These are phyloP conservation scores for Coemansia sp. DNA, from an alignment of 192 early-diverging fungal genomes.

Conservation along the genomic window DNA sequence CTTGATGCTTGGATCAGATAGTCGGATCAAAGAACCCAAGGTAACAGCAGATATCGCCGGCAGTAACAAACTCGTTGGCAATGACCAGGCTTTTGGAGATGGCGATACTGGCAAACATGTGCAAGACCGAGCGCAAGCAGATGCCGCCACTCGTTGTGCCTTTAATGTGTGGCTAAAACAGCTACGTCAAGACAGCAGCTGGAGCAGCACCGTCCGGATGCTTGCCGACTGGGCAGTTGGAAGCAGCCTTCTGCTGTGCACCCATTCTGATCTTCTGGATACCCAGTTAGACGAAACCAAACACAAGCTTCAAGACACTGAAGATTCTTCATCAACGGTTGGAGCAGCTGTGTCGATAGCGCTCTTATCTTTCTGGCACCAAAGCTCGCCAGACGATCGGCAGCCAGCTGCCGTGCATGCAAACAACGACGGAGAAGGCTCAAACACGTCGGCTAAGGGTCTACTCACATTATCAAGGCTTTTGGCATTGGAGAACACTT, in stretches of 20 bases:
- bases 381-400: neutral
- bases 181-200: constrained; percentile 16
- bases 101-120: neutral
- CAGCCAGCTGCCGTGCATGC: neutral
- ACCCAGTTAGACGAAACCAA: neutral
- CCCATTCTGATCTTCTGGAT: neutral
- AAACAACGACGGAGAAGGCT: neutral
- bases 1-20: constrained; percentile 16
- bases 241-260: constrained; percentile 19
- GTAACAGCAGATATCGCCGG: neutral
- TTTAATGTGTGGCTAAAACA: neutral
- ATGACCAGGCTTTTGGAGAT: neutral
- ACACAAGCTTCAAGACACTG: neutral
- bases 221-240: constrained; percentile 38
- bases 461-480: constrained; percentile 23
- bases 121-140: neutral
- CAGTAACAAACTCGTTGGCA: neutral
- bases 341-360: neutral
- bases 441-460: neutral
- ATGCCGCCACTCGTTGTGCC: neutral
- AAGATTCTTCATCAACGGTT: neutral
- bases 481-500: constrained; percentile 21
- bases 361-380: neutral
- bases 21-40: neutral
- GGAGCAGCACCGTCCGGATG: constrained; percentile 29